phyloP scores from a whole-genome alignment of 805 yeast species.

The Starmerella tilneyi region DNA sequence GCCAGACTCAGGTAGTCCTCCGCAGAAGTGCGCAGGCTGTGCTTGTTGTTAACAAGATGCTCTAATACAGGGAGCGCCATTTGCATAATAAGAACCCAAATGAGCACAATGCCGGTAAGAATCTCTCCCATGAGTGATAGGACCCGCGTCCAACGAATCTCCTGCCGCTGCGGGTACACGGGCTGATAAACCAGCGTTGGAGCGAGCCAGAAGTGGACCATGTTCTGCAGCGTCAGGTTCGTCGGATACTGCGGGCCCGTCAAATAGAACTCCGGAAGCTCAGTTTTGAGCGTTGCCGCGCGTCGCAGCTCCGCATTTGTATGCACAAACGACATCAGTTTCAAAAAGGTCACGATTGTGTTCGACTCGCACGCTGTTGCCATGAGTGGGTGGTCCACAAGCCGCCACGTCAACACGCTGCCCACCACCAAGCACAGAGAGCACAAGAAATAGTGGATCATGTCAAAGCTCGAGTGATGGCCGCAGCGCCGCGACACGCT shows the following conservation, averaged over 20 bases:
- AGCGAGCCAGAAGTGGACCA: conserved; percentile 37
- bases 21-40: conserved; percentile 25
- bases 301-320: conserved; percentile 39
- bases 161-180: conserved; percentile 35
- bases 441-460: conserved; percentile 31
- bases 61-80: conserved; percentile 39
- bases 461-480: conserved; percentile 17
- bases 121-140: conserved; percentile 33
- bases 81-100: conserved; percentile 35
- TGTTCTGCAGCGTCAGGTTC: conserved; percentile 33
- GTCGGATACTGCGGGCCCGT: conserved; percentile 33
- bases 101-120: conserved; percentile 27
- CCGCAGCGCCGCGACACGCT: conserved; percentile 25
- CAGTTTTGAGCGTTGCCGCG: not conserved
- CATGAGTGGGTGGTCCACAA: conserved; percentile 35
- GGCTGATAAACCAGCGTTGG: conserved; percentile 44
- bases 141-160: conserved; percentile 30
- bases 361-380: conserved; percentile 37
- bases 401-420: conserved; percentile 24
- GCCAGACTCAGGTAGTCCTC: conserved; percentile 34
- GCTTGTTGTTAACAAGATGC: conserved; percentile 29
- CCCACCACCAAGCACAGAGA: conserved; percentile 13
- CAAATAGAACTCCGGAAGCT: conserved; percentile 32
- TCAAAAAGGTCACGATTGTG: conserved; percentile 36
- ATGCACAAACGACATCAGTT: conserved; percentile 36